Percentiles rank a stretch among this genome's conserved stretches.
Evolutionary conservation across 2,329 filamentous ascomycete genomes (phyloP).

Genomic region (Trichoderma polysporum): DNA sequence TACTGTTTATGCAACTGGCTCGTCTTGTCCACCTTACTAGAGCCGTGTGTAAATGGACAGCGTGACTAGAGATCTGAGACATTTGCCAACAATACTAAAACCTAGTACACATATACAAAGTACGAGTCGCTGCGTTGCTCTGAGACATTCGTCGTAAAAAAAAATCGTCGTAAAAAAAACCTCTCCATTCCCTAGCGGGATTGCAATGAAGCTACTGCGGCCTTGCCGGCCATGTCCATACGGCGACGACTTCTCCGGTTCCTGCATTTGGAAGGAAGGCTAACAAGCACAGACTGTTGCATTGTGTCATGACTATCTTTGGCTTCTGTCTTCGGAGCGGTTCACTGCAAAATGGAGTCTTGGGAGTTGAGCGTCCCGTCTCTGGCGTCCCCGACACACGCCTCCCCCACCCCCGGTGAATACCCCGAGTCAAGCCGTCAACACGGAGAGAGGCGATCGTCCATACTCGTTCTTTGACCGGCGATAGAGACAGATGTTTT

Average conservation of each 20-base stretch:
- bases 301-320: slow-evolving; percentile 3
- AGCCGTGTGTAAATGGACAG: neutral
- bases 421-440: neutral
- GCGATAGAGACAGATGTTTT: neutral
- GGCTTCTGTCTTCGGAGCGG: neutral
- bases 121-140: neutral
- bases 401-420: neutral
- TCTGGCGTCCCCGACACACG: slow-evolving; percentile 6
- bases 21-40: neutral
- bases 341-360: neutral
- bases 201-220: slow-evolving; percentile 24
- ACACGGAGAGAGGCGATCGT: neutral
- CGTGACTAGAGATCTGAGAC: neutral
- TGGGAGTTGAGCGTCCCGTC: neutral
- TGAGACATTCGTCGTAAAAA: neutral
- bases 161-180: slow-evolving; percentile 9
- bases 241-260: slow-evolving; percentile 34
- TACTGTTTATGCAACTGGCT: neutral
- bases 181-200: slow-evolving; percentile 16
- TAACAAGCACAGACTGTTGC: slow-evolving; percentile 11
- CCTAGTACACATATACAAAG: neutral
- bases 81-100: neutral
- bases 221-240: slow-evolving; percentile 24
- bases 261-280: slow-evolving; percentile 33
- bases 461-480: neutral